Base-by-base conservation (phyloP, 352 stramenopile species). In the Blastocystis sp. region DNA sequence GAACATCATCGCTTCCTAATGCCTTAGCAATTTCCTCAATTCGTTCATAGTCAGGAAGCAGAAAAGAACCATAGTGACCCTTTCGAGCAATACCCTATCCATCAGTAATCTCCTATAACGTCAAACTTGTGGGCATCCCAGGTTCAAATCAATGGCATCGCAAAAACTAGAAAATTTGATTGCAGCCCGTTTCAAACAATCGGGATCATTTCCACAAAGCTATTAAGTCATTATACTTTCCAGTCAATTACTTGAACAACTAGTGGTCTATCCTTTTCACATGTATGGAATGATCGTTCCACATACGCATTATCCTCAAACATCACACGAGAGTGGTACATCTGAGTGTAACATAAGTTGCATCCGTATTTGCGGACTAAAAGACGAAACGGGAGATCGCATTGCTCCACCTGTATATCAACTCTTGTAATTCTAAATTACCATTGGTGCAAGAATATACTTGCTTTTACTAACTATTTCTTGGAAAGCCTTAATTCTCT, bases 381-480 rank as follows among this genome's bases (percentile, higher is more conserved):
- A 27, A 88, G 40, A 48, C 77, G 58, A 37, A 70, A 88, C 0
- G 77, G 44, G 17, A 88, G 37, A 37, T 88, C 77, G 44, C 77
- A 88, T 22, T 77, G 62, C 19, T 88, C 77, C 11, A 88, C 77
- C 77, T 88, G 76, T 42, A 37, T 73, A 78, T 17, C 9, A 48
- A 73, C 3, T 22, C 13, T 24, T 0, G 3, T 0, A 48, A 19
- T 17, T 19, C 19, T 0, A 22, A 19, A 9, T 6, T 30, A 88
- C 77, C 77, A 88, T 88, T 27, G 77, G 77, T 27, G 77, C 77
- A 27, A 88, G 37, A 17, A 88, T 40, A 51, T 64, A 81, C 44
- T 64, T 60, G 44, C 1, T 59, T 24, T 81, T 44, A 33, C 9
- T 51, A 19, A 44, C 62, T 17, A 64, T 37, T 24, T 79, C n/a